These are phyloP conservation scores for Kwoniella botswanensis DNA, from an alignment of 768 basidiomycete species.

Conservation along the genomic window DNA sequence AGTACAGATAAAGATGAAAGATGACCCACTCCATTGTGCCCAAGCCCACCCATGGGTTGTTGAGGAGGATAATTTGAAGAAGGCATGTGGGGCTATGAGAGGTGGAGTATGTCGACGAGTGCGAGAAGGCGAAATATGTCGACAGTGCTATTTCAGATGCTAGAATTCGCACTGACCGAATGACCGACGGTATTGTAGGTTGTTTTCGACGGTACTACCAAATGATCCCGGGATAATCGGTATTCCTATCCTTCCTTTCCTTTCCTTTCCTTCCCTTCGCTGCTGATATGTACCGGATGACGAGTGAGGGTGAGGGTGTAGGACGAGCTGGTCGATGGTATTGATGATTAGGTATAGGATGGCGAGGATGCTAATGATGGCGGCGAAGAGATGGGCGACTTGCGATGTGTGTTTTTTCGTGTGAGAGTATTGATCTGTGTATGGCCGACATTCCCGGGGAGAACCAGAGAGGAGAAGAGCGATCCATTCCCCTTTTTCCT, in stretches of 20 bases:
- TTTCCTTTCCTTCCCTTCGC: not conserved
- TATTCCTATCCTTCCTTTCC: not conserved
- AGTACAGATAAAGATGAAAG: not conserved
- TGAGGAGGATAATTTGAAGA: slow-evolving; percentile 10
- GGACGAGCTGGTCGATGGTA: not conserved
- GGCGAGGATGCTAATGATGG: not conserved
- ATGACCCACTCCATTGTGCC: slow-evolving; percentile 1
- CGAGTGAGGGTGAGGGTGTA: not conserved
- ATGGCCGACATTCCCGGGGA: not conserved
- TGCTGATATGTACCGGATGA: no score
- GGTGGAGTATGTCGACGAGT: not conserved
- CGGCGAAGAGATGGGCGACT: no score
- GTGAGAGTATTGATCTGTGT: not conserved
- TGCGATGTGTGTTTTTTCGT: no score
- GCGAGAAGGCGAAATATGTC: no score
- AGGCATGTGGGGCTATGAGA: slow-evolving; percentile 1
- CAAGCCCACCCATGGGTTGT: not conserved
- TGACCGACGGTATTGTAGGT: no score
- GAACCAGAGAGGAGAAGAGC: not conserved
- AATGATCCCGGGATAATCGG: no score
- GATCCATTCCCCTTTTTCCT: not conserved
- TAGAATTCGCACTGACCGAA: no score
- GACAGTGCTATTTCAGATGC: no score
- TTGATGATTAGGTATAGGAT: not conserved
- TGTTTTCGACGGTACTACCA: no score